These are phyloP conservation scores for Pterocarpus santalinus DNA, from an alignment of 306 rosid genomes.

Conservation along the genomic window DNA sequence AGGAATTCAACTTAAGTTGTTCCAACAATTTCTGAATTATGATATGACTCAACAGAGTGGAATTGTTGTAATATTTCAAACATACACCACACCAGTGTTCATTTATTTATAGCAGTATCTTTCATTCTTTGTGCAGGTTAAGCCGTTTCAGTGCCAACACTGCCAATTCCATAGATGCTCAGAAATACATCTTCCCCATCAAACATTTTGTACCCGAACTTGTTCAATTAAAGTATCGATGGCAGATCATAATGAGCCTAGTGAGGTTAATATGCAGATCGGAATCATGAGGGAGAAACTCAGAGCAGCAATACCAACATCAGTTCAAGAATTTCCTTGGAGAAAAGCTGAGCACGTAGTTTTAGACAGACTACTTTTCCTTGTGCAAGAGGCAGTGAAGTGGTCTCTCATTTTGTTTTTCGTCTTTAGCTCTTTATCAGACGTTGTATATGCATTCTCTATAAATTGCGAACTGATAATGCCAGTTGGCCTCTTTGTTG, in stretches of 20 bases:
- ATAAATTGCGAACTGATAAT: slow-evolving; percentile 49
- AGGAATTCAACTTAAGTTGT: slow-evolving; percentile 27
- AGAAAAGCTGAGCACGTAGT: slow-evolving; percentile 51
- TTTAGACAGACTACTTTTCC: slow-evolving; percentile 43
- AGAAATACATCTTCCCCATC: slow-evolving; percentile 21
- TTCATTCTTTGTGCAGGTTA: slow-evolving; percentile 44
- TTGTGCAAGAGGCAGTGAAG: slow-evolving; percentile 49
- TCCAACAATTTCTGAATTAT: slow-evolving; percentile 10
- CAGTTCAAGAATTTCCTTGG: slow-evolving; percentile 61
- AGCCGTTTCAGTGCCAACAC: slow-evolving; percentile 48
- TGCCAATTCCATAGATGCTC: slow-evolving; percentile 40
- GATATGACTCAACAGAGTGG: slow-evolving; percentile 1
- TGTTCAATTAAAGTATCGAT: slow-evolving; percentile 46
- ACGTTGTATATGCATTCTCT: slow-evolving; percentile 49
- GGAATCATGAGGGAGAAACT: slow-evolving; percentile 48
- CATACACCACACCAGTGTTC: background rate
- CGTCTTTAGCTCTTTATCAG: slow-evolving; percentile 50
- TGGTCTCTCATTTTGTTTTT: slow-evolving; percentile 57
- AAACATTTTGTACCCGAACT: slow-evolving; percentile 30
- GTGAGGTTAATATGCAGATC: slow-evolving; percentile 47
- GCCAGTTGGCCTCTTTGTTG: slow-evolving; percentile 58
- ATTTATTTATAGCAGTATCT: slow-evolving; percentile 14
- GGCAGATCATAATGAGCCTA: slow-evolving; percentile 52
- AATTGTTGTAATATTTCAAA: background rate
- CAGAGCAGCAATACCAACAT: slow-evolving; percentile 46